These are phyloP conservation scores for Xerocomellus chrysenteron DNA, from an alignment of 768 basidiomycete genomes.

Conservation along the genomic window DNA sequence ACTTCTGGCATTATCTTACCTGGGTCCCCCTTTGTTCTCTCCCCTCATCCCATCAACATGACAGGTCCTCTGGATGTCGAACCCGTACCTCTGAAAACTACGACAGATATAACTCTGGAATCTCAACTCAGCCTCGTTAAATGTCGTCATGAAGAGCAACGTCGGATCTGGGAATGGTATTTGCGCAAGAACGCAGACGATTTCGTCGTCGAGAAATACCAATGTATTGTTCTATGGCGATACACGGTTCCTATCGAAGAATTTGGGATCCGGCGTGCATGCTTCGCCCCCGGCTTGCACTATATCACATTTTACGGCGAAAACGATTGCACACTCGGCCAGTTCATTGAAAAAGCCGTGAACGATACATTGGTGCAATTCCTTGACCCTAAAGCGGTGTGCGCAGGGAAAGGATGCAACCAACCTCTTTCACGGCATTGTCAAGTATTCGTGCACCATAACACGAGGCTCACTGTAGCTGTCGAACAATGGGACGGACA, in stretches of 20 bases:
- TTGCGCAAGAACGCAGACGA: conserved; percentile 81
- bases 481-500: conserved; percentile 88
- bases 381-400: conserved; percentile 72
- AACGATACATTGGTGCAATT: conserved; percentile 66
- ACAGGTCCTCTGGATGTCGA: conserved; percentile 36
- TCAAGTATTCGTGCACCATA: conserved; percentile 89
- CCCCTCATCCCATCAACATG: conserved; percentile 29
- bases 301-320: conserved; percentile 90
- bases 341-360: conserved; percentile 84
- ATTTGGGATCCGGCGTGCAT: conserved; percentile 65
- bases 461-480: conserved; percentile 76
- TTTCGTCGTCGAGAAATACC: conserved; percentile 91
- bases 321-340: conserved; percentile 89
- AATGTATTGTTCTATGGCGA: conserved; percentile 79
- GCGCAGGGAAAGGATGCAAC: conserved; percentile 81
- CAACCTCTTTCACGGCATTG: conserved; percentile 82
- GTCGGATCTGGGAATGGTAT: conserved; percentile 96
- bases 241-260: conserved; percentile 76
- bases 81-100: conserved; percentile 52
- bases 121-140: conserved; percentile 69
- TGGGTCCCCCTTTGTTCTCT: conserved; percentile 33
- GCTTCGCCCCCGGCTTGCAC: conserved; percentile 70
- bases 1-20: conserved; percentile 28
- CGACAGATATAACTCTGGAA: conserved; percentile 70
- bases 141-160: conserved; percentile 83